These are phyloP conservation scores for Cetradonia linearis DNA, from an alignment of 495 filamentous ascomycete species.

Conservation along the genomic window DNA sequence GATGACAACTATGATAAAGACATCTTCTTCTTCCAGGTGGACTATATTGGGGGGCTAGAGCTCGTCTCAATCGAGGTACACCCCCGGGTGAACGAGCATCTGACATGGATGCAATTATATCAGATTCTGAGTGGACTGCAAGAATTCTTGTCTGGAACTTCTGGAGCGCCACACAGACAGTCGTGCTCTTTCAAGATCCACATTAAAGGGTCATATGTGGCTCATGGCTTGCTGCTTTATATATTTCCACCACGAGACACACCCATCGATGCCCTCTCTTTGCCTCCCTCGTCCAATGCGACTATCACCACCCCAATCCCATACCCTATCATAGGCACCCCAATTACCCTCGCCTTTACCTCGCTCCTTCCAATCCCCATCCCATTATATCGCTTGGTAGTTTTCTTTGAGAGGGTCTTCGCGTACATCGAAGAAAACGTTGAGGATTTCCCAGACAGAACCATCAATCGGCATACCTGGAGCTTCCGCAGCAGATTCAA, in stretches of 20 bases:
- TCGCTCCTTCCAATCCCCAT: neutral
- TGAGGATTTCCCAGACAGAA: fast-evolving
- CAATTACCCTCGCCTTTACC: neutral
- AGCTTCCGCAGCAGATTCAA: no score
- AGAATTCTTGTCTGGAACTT: neutral
- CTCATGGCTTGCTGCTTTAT: neutral
- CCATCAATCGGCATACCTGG: neutral
- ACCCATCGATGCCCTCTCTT: neutral
- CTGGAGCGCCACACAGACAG: neutral
- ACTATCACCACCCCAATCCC: neutral
- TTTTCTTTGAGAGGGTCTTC: neutral
- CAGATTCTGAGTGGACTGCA: neutral
- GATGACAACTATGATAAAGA: neutral
- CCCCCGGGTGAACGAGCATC: neutral
- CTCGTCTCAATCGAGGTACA: neutral
- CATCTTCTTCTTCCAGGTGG: neutral
- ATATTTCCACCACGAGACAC: no score
- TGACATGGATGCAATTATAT: conserved; percentile 3
- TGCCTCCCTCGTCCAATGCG: neutral
- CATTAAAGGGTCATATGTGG: neutral
- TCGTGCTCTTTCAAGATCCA: neutral
- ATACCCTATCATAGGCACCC: neutral
- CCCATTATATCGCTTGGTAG: neutral
- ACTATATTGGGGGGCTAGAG: neutral
- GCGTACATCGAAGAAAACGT: neutral